phyloP scores from a whole-genome alignment of 306 rosid species.

The Rosa lucieae region DNA sequence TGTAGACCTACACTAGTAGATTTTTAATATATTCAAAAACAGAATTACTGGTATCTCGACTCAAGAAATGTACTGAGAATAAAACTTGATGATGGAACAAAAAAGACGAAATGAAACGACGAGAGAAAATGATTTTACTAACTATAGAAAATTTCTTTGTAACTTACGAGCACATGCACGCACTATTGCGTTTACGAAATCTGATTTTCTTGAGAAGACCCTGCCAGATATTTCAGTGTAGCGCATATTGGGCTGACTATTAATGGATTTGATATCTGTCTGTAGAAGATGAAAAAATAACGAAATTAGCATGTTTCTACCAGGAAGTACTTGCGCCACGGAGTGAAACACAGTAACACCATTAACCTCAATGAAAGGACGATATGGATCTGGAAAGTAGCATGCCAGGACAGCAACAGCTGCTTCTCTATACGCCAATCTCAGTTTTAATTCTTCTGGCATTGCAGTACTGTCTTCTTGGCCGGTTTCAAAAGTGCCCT shows the following conservation, averaged over 20 bases:
- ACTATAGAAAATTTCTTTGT: conserved; percentile 17
- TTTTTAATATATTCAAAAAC: background rate
- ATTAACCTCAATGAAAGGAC: conserved; percentile 67
- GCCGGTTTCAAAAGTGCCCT: conserved; percentile 98
- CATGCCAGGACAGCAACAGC: conserved; percentile 94
- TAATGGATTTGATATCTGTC: conserved; percentile 87
- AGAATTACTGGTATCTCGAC: background rate
- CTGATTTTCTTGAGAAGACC: conserved; percentile 78
- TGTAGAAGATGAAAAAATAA: conserved; percentile 40
- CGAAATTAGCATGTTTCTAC: conserved; percentile 28
- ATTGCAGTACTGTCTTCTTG: conserved; percentile 91
- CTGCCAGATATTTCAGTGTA: conserved; percentile 67
- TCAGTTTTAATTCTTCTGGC: conserved; percentile 83
- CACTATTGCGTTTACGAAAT: conserved; percentile 76
- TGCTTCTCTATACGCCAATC: conserved; percentile 97
- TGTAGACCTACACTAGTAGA: background rate
- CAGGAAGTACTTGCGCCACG: conserved; percentile 20
- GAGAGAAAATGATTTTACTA: conserved; percentile 22
- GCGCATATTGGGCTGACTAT: conserved; percentile 78
- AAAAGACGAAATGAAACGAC: conserved; percentile 11
- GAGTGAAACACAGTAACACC: conserved; percentile 18
- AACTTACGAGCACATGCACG: conserved; percentile 99
- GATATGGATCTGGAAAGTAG: conserved; percentile 80
- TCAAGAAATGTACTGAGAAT: background rate
- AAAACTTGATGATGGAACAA: conserved; percentile 14